Evolutionary conservation across 108 stramenopile genomes (phyloP).

Genomic region (Cyclotella atomus): DNA sequence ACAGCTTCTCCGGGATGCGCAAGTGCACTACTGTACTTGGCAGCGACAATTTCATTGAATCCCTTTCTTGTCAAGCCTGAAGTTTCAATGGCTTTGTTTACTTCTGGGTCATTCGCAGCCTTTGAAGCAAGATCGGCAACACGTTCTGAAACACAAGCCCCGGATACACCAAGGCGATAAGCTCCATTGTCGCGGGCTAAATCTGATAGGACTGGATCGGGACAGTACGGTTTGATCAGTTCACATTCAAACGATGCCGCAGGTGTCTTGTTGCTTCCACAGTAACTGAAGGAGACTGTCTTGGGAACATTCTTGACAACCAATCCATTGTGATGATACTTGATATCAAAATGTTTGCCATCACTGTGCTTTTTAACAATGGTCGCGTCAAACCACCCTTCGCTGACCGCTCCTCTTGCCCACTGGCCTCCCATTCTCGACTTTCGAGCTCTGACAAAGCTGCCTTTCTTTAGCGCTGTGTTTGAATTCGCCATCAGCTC

Average conservation of each 20-base stretch:
- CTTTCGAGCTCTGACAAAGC: conserved; percentile 68
- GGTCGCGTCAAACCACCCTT: conserved; percentile 84
- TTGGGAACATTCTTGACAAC: conserved; percentile 64
- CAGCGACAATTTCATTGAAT: conserved; percentile 76
- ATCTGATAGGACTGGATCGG: conserved; percentile 80
- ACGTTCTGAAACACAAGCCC: conserved; percentile 85
- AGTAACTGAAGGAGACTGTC: conserved; percentile 62
- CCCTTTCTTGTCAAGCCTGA: conserved; percentile 56
- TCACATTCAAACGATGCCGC: conserved; percentile 63
- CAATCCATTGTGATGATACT: conserved; percentile 67
- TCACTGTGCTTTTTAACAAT: conserved; percentile 60
- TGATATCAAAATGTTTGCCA: conserved; percentile 64
- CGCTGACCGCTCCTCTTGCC: conserved; percentile 76
- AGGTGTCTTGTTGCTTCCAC: conserved; percentile 50
- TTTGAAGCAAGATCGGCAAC: conserved; percentile 66
- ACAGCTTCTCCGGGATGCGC: conserved; percentile 99
- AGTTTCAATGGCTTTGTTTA: conserved; percentile 64
- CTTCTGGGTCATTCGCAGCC: conserved; percentile 53
- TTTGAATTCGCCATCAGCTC: conserved; percentile 27
- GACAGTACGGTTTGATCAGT: conserved; percentile 67
- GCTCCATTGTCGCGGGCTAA: conserved; percentile 45
- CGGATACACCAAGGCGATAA: conserved; percentile 78
- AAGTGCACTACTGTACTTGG: conserved; percentile 92
- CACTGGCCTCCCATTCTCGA: conserved; percentile 72
- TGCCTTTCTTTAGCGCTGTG: conserved; percentile 52